Conservation (phyloP, 306 rosid genomes). For the Vigna trinervia region DNA sequence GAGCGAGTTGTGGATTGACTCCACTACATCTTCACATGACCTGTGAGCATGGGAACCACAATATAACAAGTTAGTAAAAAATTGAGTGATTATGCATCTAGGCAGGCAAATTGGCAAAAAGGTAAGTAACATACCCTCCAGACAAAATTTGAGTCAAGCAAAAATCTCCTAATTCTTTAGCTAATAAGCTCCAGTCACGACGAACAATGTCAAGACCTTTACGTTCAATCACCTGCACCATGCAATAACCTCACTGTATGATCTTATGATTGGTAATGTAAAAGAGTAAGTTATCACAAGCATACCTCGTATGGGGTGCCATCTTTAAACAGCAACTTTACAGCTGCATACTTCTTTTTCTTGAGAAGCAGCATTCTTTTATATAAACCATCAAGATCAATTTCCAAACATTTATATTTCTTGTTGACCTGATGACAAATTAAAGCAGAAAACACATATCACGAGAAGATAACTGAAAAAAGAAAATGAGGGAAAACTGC, state of each 20-base stretch:
- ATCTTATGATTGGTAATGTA: conserved; percentile 23
- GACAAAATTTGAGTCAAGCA: conserved; percentile 91
- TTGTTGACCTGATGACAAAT: conserved; percentile 77
- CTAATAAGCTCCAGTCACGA: conserved; percentile 94
- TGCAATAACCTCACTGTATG: conserved; percentile 29
- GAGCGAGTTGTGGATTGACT: conserved; percentile 88
- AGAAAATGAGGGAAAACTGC: conserved; percentile 30
- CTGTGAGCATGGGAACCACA: conserved; percentile 51
- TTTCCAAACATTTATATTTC: conserved; percentile 89
- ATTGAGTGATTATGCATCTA: conserved; percentile 37
- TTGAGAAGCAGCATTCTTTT: conserved; percentile 98
- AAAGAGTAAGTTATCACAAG: conserved; percentile 8
- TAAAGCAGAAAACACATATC: conserved; percentile 40
- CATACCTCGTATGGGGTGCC: conserved; percentile 82
- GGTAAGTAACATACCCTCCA: conserved; percentile 73
- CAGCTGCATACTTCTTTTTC: conserved; percentile 97
- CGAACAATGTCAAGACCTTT: conserved; percentile 99
- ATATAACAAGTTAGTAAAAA: conserved; percentile 21
- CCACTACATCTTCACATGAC: conserved; percentile 94
- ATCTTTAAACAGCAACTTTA: conserved; percentile 78
- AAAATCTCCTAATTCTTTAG: conserved; percentile 95
- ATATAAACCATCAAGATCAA: conserved; percentile 94
- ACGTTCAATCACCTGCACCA: conserved; percentile 84
- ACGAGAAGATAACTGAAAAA: conserved; percentile 11
- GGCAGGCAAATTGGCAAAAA: conserved; percentile 28